phyloP scores from a whole-genome alignment of 768 basidiomycete species.

The Panaeolus papilionaceus region DNA sequence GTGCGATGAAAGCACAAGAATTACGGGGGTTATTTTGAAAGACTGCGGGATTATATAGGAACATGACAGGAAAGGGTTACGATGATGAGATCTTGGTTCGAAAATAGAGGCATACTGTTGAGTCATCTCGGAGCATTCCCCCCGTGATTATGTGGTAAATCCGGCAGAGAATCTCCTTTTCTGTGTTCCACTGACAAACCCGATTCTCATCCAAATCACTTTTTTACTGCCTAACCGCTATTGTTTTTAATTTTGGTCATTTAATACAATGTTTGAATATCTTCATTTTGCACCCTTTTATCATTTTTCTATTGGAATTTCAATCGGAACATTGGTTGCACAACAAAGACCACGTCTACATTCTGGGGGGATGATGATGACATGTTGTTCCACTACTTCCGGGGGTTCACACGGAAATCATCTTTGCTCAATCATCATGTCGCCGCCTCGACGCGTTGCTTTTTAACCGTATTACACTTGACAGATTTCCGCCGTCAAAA shows the following conservation, averaged over 20 bases:
- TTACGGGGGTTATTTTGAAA: slow-evolving; percentile 11
- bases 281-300: slow-evolving; percentile 1
- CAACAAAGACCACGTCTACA: slow-evolving; percentile 8
- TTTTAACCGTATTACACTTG: neutral
- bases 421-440: slow-evolving; percentile 7
- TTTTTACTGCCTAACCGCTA: neutral
- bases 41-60: slow-evolving; percentile 10
- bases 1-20: neutral
- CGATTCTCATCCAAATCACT: neutral
- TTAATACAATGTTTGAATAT: neutral
- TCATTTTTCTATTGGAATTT: neutral
- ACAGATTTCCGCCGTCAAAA: neutral
- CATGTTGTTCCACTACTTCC: slow-evolving; percentile 9
- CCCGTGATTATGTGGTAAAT: slow-evolving; percentile 14
- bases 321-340: neutral
- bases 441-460: slow-evolving; percentile 9
- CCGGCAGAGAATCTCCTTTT: slow-evolving; percentile 1
- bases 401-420: slow-evolving; percentile 13
- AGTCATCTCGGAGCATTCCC: slow-evolving; percentile 7
- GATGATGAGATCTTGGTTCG: slow-evolving; percentile 11
- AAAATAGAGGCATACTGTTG: slow-evolving; percentile 4
- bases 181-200: slow-evolving; percentile 1
- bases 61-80: neutral
- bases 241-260: neutral
- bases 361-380: slow-evolving; percentile 11